A percentile compares a stretch with the other conserved stretches of the same genome.
These are phyloP conservation scores for Candida rishiriensis DNA, from an alignment of 805 yeast species.

Conservation along the genomic window DNA sequence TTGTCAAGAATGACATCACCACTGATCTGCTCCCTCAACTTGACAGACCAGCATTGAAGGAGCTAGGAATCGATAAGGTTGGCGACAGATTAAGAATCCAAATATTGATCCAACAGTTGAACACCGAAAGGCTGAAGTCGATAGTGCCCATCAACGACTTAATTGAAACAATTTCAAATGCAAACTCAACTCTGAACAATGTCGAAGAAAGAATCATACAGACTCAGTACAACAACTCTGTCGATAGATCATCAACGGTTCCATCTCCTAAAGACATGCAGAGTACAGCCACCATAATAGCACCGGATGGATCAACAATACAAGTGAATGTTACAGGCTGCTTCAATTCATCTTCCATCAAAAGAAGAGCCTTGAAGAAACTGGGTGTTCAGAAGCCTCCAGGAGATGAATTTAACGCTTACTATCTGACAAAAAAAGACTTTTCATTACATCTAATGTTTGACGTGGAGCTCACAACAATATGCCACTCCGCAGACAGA, in stretches of 20 bases:
- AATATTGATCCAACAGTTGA: conserved; percentile 47
- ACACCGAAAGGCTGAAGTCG: conserved; percentile 28
- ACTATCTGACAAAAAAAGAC: conserved; percentile 42
- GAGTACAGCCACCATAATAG: conserved; percentile 54
- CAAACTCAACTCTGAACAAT: conserved; percentile 11
- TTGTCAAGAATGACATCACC: conserved; percentile 48
- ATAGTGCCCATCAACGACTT: conserved; percentile 17
- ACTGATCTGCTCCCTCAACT: conserved; percentile 53
- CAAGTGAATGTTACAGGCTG: conserved; percentile 72
- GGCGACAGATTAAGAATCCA: conserved; percentile 80
- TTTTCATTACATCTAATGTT: conserved; percentile 46
- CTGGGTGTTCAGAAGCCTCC: conserved; percentile 43
- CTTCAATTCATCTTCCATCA: conserved; percentile 74
- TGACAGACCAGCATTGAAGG: conserved; percentile 62
- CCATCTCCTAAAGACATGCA: conserved; percentile 4
- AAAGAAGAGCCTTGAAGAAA: conserved; percentile 59
- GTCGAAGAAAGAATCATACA: conserved; percentile 10
- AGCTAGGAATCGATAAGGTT: conserved; percentile 67
- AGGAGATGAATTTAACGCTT: conserved; percentile 52
- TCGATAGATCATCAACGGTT: not conserved
- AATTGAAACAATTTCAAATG: conserved; percentile 14
- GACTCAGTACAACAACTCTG: not conserved
- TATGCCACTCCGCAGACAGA: conserved; percentile 72
- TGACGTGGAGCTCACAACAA: conserved; percentile 77
- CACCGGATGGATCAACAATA: conserved; percentile 69